Conservation (phyloP, 352 stramenopile genomes). For the Aphanomyces euteiches region DNA sequence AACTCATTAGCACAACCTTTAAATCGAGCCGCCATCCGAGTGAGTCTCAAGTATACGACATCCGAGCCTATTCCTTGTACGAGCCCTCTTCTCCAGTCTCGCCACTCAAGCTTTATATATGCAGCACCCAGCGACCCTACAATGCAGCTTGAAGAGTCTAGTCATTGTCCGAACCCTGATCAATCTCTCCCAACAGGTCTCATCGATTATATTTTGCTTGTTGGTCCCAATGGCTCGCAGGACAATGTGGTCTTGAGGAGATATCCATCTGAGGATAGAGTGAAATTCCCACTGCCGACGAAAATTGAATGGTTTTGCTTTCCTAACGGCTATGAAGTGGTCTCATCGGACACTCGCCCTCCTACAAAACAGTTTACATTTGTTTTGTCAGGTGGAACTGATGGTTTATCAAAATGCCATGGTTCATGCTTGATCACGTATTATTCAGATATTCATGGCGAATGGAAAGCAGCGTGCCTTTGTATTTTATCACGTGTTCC, state of each 20-base stretch:
- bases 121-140: background rate
- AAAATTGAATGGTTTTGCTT: conserved; percentile 90
- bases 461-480: conserved; percentile 68
- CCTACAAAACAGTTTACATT: conserved; percentile 70
- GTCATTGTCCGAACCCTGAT: background rate
- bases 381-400: conserved; percentile 66
- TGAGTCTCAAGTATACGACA: conserved; percentile 61
- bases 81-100: background rate
- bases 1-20: conserved; percentile 44
- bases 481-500: conserved; percentile 68
- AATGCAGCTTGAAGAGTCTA: background rate
- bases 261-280: conserved; percentile 54
- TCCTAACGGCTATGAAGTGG: conserved; percentile 56
- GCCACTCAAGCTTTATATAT: conserved; percentile 10
- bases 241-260: conserved; percentile 63
- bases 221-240: conserved; percentile 36
- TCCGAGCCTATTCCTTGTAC: conserved; percentile 22
- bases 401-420: conserved; percentile 67
- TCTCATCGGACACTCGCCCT: conserved; percentile 45
- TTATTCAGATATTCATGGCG: conserved; percentile 38
- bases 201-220: conserved; percentile 76
- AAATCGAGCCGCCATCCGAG: conserved; percentile 57
- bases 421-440: conserved; percentile 70
- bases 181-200: conserved; percentile 55
- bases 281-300: conserved; percentile 64